Evolutionary conservation across 306 rosid genomes (phyloP), one percentile per base, ranked within the genome.

Genomic region (Argentina anserina): DNA sequence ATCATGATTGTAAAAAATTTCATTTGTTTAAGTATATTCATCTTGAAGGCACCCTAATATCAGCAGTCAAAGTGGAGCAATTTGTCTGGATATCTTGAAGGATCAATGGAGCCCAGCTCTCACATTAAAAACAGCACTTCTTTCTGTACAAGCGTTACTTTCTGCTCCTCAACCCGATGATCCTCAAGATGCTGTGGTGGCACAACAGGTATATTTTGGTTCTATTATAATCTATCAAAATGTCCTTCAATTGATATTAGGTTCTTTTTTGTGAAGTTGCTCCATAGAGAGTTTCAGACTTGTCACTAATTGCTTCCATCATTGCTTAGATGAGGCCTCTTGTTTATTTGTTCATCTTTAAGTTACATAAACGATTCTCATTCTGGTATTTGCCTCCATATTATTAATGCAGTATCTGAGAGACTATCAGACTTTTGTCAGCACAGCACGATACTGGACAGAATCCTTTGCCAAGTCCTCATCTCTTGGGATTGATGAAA

Each of bases 141-240:
- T 94, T 64, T 94, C 99, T 61, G 90, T 94, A 67, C 97, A 94
- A 84, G 99, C 99, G 20, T 84, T 94, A 69, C 97, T 94, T 63
- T 94, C 99, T 79, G 92, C 99, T 53, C 99, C 99, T 73, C 88
- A 87, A 78, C 96, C 99, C 9, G 99, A 91, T 88, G 97, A 94
- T 87, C 99, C 99, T 85, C 99, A 94, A 84, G 99, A 94, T 86
- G 99, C 99, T 34, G 97, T 94, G 71, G 99, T 94, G 69, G 99
- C 99, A 50, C 83, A 91, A 64, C 99, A 94, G 96, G 99, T 94
- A 33, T 77, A 45, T 21, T 49, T 60, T 11, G n/a, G 72, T 74
- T 71, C 55, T 33, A 53, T 72, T 41, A 36, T 52, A 37, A 45
- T 74, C 45, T 52, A 40, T 25, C 50, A 47, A 77, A 5, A 45